These are phyloP conservation scores for Cicer judaicum DNA, from an alignment of 306 rosid species.

Conservation along the genomic window DNA sequence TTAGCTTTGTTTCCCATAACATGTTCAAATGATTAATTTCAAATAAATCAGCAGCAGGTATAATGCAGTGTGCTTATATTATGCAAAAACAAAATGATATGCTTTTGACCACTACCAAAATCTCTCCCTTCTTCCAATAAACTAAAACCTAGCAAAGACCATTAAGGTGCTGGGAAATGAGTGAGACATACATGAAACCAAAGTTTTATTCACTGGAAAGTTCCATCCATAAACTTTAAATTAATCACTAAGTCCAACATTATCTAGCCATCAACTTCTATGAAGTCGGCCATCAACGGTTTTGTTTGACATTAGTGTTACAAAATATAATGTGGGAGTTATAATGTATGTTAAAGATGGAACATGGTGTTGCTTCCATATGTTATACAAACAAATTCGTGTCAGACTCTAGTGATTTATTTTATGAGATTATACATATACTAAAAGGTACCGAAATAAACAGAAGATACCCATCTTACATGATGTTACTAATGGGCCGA, in stretches of 20 bases:
- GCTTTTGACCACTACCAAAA: slow-evolving; percentile 17
- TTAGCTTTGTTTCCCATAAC: slow-evolving; percentile 6
- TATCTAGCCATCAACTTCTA: slow-evolving; percentile 35
- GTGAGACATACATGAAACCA: not conserved
- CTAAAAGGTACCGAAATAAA: no score
- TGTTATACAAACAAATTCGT: no score
- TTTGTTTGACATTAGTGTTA: not conserved
- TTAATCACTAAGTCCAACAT: slow-evolving; percentile 8
- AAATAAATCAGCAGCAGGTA: slow-evolving; percentile 9
- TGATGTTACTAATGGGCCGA: no score
- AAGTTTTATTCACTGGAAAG: not conserved
- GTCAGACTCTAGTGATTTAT: no score
- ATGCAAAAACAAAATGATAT: slow-evolving; percentile 13
- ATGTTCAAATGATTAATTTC: slow-evolving; percentile 10
- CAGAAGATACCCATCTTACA: no score
- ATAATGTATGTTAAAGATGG: no score
- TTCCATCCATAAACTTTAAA: slow-evolving; percentile 1
- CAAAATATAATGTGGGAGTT: no score
- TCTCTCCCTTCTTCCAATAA: not conserved
- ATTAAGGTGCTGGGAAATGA: slow-evolving; percentile 25
- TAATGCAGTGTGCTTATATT: slow-evolving; percentile 4
- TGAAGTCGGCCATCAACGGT: not conserved
- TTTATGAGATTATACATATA: no score
- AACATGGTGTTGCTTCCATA: no score
- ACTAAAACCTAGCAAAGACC: slow-evolving; percentile 30